Conservation (phyloP, 441 rosid genomes). For the Capsella rubella region DNA sequence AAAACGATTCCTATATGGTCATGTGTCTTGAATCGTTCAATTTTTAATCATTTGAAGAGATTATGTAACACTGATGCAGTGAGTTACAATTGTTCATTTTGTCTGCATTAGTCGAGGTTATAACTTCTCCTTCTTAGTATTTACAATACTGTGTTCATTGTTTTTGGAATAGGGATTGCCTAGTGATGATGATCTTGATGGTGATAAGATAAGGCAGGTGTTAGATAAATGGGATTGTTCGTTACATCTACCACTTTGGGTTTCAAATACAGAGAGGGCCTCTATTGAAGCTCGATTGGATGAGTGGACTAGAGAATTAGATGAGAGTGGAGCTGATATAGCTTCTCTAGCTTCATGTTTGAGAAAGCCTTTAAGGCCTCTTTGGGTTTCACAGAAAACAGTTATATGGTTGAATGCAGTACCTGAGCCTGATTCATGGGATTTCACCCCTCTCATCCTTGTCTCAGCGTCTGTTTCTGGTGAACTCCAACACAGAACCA, state of each 20-base stretch:
- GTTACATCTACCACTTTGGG: constrained; percentile 92
- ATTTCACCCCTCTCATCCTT: constrained; percentile 86
- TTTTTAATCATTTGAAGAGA: constrained; percentile 52
- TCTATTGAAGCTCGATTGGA: constrained; percentile 71
- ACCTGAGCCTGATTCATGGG: constrained; percentile 90
- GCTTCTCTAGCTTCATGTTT: constrained; percentile 61
- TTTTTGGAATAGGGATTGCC: constrained; percentile 41
- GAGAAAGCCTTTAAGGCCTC: constrained; percentile 79
- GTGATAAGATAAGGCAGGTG: constrained; percentile 18
- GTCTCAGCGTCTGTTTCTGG: constrained; percentile 74
- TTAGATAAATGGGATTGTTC: constrained; percentile 79
- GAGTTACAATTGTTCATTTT: constrained; percentile 38
- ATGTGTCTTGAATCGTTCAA: constrained; percentile 77
- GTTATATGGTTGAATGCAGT: constrained; percentile 94
- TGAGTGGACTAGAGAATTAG: constrained; percentile 74
- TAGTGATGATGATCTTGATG: constrained; percentile 20
- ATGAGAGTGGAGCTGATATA: constrained; percentile 88
- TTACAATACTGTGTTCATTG: constrained; percentile 8
- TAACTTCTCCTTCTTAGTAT: neutral
- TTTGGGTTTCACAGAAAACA: constrained; percentile 90
- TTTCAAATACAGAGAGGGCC: constrained; percentile 76
- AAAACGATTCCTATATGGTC: constrained; percentile 97
- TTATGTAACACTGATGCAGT: constrained; percentile 51
- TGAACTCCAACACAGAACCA: constrained; percentile 53
- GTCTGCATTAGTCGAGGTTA: too few species aligned